Percentiles rank a stretch among this genome's conserved stretches.
Conservation (phyloP, 805 yeast species). For the Peterozyma toletana region DNA sequence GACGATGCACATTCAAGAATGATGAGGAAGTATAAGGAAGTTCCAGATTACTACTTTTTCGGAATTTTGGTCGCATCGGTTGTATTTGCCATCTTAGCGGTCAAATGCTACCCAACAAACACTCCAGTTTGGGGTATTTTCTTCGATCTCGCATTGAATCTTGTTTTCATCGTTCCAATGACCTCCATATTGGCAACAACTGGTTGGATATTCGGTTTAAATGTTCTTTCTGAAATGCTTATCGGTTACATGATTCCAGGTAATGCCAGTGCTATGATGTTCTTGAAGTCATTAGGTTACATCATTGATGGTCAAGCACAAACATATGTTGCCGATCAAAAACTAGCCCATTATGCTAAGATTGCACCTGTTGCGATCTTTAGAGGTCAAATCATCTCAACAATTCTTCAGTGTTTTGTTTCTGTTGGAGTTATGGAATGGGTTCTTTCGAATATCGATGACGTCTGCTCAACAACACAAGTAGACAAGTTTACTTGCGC, state of each 20-base stretch:
- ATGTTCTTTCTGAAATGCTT: conserved; percentile 49
- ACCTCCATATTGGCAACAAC: conserved; percentile 41
- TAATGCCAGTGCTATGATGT: conserved; percentile 45
- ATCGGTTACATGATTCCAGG: conserved; percentile 51
- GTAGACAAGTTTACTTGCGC: conserved; percentile 32
- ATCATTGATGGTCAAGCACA: conserved; percentile 62
- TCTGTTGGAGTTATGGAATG: conserved; percentile 25
- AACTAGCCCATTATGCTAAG: conserved; percentile 51
- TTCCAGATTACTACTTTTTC: conserved; percentile 41
- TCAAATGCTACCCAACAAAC: conserved; percentile 36
- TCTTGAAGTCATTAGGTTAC: conserved; percentile 45
- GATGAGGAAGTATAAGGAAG: conserved; percentile 52
- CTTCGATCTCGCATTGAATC: conserved; percentile 42
- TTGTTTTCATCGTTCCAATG: conserved; percentile 44
- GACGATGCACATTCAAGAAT: conserved; percentile 51
- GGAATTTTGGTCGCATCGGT: conserved; percentile 24
- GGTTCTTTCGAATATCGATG: conserved; percentile 23
- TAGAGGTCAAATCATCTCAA: conserved; percentile 32
- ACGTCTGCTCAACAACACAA: conserved; percentile 27
- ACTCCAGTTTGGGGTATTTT: conserved; percentile 59
- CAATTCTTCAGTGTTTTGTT: conserved; percentile 22
- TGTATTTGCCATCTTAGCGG: conserved; percentile 24
- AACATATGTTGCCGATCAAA: conserved; percentile 47
- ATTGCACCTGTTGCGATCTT: conserved; percentile 54
- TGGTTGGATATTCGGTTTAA: conserved; percentile 38